Conservation (phyloP, 2,329 filamentous ascomycete genomes). For the Hymenoscyphus salicellus region DNA sequence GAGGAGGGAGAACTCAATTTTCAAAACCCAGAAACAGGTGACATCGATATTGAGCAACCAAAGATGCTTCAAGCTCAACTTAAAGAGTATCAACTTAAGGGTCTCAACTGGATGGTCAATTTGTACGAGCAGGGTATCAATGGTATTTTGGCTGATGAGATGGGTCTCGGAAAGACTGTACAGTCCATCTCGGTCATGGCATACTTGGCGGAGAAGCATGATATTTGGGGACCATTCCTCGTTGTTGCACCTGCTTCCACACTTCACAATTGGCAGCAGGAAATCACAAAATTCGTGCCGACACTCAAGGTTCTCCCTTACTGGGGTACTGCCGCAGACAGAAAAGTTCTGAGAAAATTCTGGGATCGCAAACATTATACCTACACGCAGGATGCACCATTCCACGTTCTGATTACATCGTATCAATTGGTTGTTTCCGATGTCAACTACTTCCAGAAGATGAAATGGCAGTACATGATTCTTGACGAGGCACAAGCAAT, state of each 20-base stretch:
- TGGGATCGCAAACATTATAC: slow-evolving; percentile 98
- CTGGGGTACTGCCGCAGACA: slow-evolving; percentile 91
- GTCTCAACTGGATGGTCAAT: slow-evolving; percentile 98
- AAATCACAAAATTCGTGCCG: slow-evolving; percentile 92
- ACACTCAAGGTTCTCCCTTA: slow-evolving; percentile 94
- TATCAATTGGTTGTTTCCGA: slow-evolving; percentile 97
- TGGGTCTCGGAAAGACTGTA: slow-evolving; percentile 98
- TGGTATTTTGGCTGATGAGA: slow-evolving; percentile 96
- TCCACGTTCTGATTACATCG: slow-evolving; percentile 94
- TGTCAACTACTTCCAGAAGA: slow-evolving; percentile 96
- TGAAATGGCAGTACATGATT: slow-evolving; percentile 99
- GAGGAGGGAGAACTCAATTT: slow-evolving; percentile 99
- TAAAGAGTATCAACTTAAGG: slow-evolving; percentile 98
- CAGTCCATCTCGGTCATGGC: slow-evolving; percentile 99
- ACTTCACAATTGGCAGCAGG: slow-evolving; percentile 98
- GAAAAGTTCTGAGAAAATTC: slow-evolving; percentile 95
- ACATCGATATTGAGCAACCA: slow-evolving; percentile 90
- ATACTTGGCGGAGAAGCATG: slow-evolving; percentile 93
- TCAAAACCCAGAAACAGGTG: slow-evolving; percentile 93
- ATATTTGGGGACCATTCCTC: slow-evolving; percentile 96
- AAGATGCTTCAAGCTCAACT: slow-evolving; percentile 90
- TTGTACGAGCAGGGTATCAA: slow-evolving; percentile 99
- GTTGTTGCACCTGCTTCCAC: slow-evolving; percentile 96
- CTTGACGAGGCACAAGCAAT: slow-evolving; percentile 97
- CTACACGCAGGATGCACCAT: slow-evolving; percentile 87